Conservation (phyloP, 176 grass and related monocot species). For the Phyllostachys edulis region DNA sequence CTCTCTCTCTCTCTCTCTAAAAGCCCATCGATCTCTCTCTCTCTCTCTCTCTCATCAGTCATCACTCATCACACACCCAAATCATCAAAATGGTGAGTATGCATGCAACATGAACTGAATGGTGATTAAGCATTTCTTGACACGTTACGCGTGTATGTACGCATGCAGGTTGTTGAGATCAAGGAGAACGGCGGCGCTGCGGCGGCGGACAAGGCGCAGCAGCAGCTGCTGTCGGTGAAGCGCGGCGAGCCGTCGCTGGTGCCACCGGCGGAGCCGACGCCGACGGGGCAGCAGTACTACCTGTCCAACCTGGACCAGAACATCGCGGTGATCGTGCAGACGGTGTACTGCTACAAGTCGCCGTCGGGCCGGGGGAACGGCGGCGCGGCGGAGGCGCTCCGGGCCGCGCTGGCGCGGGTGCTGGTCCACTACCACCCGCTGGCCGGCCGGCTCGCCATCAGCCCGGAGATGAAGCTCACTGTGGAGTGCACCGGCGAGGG, state of each 20-base stretch:
- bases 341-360: conserved; percentile 81
- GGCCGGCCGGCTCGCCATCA: conserved; percentile 71
- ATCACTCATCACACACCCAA: neutral
- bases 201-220: conserved; percentile 10
- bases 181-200: conserved; percentile 28
- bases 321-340: conserved; percentile 84
- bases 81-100: conserved; percentile 44
- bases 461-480: conserved; percentile 79
- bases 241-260: conserved; percentile 52
- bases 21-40: neutral
- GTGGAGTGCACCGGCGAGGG: conserved; percentile 76
- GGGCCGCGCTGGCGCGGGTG: conserved; percentile 66
- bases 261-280: conserved; percentile 53
- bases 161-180: conserved; percentile 45
- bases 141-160: neutral
- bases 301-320: conserved; percentile 99
- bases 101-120: too few species aligned
- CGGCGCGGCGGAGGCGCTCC: conserved; percentile 45
- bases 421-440: conserved; percentile 88
- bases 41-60: neutral
- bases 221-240: conserved; percentile 45
- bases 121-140: neutral
- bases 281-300: conserved; percentile 73
- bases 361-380: conserved; percentile 11
- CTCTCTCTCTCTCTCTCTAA: neutral